These are phyloP conservation scores for Dipteronia sinensis DNA, from an alignment of 345 rosid species.

Conservation along the genomic window DNA sequence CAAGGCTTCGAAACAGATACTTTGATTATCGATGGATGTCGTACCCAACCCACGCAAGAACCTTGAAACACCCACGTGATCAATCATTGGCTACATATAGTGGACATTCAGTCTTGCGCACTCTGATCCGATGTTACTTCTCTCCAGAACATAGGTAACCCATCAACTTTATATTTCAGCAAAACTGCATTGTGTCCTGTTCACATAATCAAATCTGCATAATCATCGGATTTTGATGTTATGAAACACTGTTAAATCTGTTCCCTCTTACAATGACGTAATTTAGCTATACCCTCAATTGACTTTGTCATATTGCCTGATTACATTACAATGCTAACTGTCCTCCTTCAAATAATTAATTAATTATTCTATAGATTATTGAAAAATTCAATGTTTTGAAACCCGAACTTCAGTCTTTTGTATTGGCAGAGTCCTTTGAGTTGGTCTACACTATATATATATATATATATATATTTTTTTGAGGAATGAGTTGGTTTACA, in stretches of 20 bases:
- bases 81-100: conserved; percentile 61
- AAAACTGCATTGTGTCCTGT: neutral
- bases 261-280: neutral
- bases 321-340: neutral
- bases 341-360: neutral
- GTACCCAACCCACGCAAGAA: conserved; percentile 46
- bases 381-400: too few relatives aligned
- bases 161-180: neutral
- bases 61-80: conserved; percentile 53
- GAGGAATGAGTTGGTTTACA: neutral
- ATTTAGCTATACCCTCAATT: neutral
- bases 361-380: neutral
- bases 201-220: neutral
- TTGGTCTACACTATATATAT: neutral
- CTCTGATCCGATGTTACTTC: conserved; percentile 72
- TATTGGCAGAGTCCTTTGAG: neutral
- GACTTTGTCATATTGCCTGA: neutral
- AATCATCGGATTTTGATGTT: neutral
- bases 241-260: neutral
- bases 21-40: conserved; percentile 73
- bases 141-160: conserved; percentile 64
- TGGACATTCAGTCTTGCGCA: conserved; percentile 62
- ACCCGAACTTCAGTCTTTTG: neutral
- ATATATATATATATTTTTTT: too few relatives aligned
- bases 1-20: conserved; percentile 27